A percentile compares a stretch with the other conserved stretches of the same genome.
Evolutionary conservation across 2,329 filamentous ascomycete species (phyloP).

Genomic region (Paecilomyces fulvus): DNA sequence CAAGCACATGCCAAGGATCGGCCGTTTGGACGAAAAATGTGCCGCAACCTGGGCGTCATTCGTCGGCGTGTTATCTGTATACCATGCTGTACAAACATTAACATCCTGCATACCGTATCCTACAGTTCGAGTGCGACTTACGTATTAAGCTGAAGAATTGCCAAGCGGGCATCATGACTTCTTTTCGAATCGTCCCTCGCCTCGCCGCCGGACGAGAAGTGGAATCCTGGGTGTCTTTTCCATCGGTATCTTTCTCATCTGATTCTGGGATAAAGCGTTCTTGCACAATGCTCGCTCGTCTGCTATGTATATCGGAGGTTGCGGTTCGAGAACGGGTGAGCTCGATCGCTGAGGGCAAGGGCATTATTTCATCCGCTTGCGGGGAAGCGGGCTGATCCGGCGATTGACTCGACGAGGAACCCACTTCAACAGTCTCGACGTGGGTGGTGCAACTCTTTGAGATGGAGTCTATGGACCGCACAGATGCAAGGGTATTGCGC

Average conservation of each 20-base stretch:
- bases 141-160: slow-evolving; percentile 92
- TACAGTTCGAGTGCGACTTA: slow-evolving; percentile 38
- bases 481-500: slow-evolving; percentile 48
- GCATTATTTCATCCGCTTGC: slow-evolving; percentile 12
- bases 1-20: slow-evolving; percentile 83
- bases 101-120: background rate
- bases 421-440: slow-evolving; percentile 37
- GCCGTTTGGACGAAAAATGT: slow-evolving; percentile 73
- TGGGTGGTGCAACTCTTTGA: slow-evolving; percentile 31
- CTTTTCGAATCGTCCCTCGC: slow-evolving; percentile 52
- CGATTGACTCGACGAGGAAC: slow-evolving; percentile 26
- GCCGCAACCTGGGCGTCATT: slow-evolving; percentile 75
- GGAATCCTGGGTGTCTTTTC: slow-evolving; percentile 22
- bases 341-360: slow-evolving; percentile 19
- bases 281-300: slow-evolving; percentile 35
- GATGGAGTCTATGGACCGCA: slow-evolving; percentile 26
- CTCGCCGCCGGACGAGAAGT: slow-evolving; percentile 18
- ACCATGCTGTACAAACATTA: slow-evolving; percentile 61
- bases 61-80: slow-evolving; percentile 57
- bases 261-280: slow-evolving; percentile 35
- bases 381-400: slow-evolving; percentile 18
- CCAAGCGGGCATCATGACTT: slow-evolving; percentile 93
- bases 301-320: slow-evolving; percentile 14
- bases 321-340: slow-evolving; percentile 14
- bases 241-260: slow-evolving; percentile 35